phyloP scores from a whole-genome alignment of 2,329 filamentous ascomycete genomes.

The Peltaster fructicola region DNA sequence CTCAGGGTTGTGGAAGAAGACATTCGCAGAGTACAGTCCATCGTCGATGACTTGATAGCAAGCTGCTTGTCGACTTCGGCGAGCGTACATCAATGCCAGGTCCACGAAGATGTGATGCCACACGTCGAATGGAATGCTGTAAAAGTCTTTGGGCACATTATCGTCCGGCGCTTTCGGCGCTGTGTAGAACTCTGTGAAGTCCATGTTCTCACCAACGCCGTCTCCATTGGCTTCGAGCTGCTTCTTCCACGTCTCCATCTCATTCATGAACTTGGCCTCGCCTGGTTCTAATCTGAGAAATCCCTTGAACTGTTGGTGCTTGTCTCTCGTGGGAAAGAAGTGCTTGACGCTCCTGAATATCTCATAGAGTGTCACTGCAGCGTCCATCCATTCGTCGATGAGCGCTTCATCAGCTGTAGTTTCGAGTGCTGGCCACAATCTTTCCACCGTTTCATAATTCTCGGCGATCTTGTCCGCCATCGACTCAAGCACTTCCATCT shows the following conservation, averaged over 20 bases:
- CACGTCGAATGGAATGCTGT: constrained; percentile 60
- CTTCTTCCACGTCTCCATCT: constrained; percentile 21
- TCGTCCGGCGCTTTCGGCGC: constrained; percentile 3
- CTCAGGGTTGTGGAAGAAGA: constrained; percentile 48
- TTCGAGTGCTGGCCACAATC: constrained; percentile 24
- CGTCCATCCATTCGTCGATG: constrained; percentile 39
- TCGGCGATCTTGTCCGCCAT: too few species aligned
- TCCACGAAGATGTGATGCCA: constrained; percentile 88
- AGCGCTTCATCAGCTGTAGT: constrained; percentile 30
- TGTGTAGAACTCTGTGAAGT: neutral
- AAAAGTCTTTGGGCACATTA: constrained; percentile 38
- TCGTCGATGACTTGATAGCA: constrained; percentile 68
- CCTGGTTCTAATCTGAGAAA: constrained; percentile 7
- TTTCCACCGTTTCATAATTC: constrained; percentile 23
- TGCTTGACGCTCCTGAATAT: constrained; percentile 42
- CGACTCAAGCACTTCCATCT: too few species aligned
- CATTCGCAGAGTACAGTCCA: constrained; percentile 55
- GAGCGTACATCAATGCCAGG: constrained; percentile 62
- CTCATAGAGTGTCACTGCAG: constrained; percentile 38
- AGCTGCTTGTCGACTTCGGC: constrained; percentile 46
- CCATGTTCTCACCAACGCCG: constrained; percentile 3
- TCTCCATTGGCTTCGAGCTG: constrained; percentile 23
- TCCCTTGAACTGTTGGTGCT: constrained; percentile 30
- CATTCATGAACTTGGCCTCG: constrained; percentile 9
- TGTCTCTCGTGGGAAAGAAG: constrained; percentile 37